A percentile compares a stretch with the other conserved stretches of the same genome.
These are phyloP conservation scores for Globisporangium rhizosaccharum DNA, from an alignment of 352 stramenopile species.

Conservation along the genomic window DNA sequence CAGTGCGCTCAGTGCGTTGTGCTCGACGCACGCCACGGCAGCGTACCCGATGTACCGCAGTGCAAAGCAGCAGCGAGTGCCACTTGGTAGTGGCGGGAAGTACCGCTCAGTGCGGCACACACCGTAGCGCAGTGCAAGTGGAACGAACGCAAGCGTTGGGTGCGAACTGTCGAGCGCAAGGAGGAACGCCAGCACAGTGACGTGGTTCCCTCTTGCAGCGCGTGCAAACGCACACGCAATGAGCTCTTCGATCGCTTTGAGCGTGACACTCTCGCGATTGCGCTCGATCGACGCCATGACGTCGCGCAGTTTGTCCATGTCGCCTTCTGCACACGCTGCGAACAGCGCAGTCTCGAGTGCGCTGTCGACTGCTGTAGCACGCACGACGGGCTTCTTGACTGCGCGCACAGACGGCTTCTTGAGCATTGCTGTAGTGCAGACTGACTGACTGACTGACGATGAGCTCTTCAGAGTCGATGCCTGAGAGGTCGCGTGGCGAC, in stretches of 20 bases:
- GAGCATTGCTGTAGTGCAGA: background rate
- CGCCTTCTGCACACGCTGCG: conserved; percentile 1
- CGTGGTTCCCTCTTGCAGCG: conserved; percentile 10
- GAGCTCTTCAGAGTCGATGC: background rate
- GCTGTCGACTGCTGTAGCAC: background rate
- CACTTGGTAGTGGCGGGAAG: conserved; percentile 19
- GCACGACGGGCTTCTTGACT: background rate
- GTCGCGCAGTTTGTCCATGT: conserved; percentile 6
- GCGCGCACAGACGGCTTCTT: no score
- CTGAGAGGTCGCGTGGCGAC: background rate
- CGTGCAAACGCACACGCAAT: conserved; percentile 17
- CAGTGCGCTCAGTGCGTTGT: conserved; percentile 28
- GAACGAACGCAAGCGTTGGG: conserved; percentile 4
- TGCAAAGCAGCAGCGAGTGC: conserved; percentile 29
- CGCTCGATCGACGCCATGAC: conserved; percentile 5
- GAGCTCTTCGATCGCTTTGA: conserved; percentile 15
- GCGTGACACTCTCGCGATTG: background rate
- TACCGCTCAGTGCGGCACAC: conserved; percentile 28
- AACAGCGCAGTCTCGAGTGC: conserved; percentile 10
- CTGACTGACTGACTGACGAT: background rate
- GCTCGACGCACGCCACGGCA: conserved; percentile 33
- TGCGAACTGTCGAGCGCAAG: background rate
- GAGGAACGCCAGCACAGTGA: conserved; percentile 10
- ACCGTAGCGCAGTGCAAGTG: conserved; percentile 16
- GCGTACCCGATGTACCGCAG: conserved; percentile 39